Evolutionary conservation across 2,329 filamentous ascomycete species (phyloP).

Genomic region (Ophiocordyceps camponoti-leonardi): DNA sequence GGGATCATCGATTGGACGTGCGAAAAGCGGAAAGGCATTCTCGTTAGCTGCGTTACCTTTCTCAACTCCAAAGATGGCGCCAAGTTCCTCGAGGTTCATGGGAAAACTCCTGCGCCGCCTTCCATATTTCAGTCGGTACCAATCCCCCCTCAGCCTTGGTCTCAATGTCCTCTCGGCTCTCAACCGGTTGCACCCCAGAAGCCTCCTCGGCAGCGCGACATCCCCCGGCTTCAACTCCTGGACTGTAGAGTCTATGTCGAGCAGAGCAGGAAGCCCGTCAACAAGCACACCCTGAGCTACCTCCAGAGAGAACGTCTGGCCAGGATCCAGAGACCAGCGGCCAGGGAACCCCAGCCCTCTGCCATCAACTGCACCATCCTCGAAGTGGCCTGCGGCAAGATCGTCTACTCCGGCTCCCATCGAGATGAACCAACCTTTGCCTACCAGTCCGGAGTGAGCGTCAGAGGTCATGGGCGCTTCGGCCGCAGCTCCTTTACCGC

Average conservation of each 20-base stretch:
- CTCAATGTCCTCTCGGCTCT: not conserved
- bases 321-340: slow-evolving; percentile 3
- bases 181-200: not conserved
- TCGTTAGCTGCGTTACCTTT: slow-evolving; percentile 24
- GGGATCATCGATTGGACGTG: slow-evolving; percentile 24
- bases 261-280: slow-evolving; percentile 16
- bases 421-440: slow-evolving; percentile 21
- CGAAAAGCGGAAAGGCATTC: slow-evolving; percentile 20
- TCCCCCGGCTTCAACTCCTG: slow-evolving; percentile 14
- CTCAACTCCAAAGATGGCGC: slow-evolving; percentile 19
- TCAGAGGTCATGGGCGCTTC: slow-evolving; percentile 22
- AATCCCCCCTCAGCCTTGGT: not conserved
- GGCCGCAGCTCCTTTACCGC: slow-evolving; percentile 24
- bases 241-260: slow-evolving; percentile 11
- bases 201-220: slow-evolving; percentile 4
- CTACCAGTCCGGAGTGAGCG: slow-evolving; percentile 15
- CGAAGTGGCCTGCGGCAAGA: slow-evolving; percentile 28
- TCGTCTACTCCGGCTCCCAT: slow-evolving; percentile 17
- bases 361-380: slow-evolving; percentile 4
- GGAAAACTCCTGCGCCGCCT: slow-evolving; percentile 6
- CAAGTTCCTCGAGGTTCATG: slow-evolving; percentile 22
- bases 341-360: slow-evolving; percentile 5
- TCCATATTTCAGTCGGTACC: not conserved
- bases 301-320: slow-evolving; percentile 11
- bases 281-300: slow-evolving; percentile 9